phyloP scores from a whole-genome alignment of 768 basidiomycete genomes.

The Lactifluus pinguis region DNA sequence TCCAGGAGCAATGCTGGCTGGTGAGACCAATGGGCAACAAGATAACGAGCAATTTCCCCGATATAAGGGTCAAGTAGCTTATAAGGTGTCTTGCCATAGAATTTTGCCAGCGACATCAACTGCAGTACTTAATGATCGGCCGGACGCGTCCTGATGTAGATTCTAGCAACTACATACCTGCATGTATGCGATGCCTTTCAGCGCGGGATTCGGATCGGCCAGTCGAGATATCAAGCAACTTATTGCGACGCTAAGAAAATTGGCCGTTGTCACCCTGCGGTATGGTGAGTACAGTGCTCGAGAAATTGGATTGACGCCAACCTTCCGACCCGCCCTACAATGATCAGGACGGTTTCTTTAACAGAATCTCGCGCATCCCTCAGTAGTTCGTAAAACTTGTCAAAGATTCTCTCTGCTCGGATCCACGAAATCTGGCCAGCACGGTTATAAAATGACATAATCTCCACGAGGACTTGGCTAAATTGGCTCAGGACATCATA shows the following conservation, averaged over 20 bases:
- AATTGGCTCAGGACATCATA: not conserved
- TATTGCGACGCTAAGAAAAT: slow-evolving; percentile 50
- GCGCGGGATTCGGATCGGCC: slow-evolving; percentile 54
- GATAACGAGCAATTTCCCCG: slow-evolving; percentile 53
- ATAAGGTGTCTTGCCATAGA: slow-evolving; percentile 54
- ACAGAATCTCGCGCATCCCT: slow-evolving; percentile 29
- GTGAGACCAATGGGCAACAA: slow-evolving; percentile 47
- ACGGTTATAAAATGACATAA: slow-evolving; percentile 15
- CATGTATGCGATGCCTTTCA: slow-evolving; percentile 59
- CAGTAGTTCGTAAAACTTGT: slow-evolving; percentile 16
- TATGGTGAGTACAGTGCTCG: not conserved
- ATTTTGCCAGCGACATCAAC: slow-evolving; percentile 50
- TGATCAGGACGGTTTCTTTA: slow-evolving; percentile 57
- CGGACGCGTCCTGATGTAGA: slow-evolving; percentile 8
- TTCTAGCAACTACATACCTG: slow-evolving; percentile 38
- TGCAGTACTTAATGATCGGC: slow-evolving; percentile 25
- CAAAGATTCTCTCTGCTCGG: slow-evolving; percentile 16
- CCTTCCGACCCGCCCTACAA: slow-evolving; percentile 48
- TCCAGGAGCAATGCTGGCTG: slow-evolving; percentile 55
- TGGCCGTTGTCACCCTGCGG: slow-evolving; percentile 37
- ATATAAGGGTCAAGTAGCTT: slow-evolving; percentile 63
- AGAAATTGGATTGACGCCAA: slow-evolving; percentile 18
- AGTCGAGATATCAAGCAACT: slow-evolving; percentile 58
- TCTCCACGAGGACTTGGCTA: slow-evolving; percentile 17
- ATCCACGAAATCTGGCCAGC: slow-evolving; percentile 10